These are phyloP conservation scores for Dictyostelium intermedium DNA, from an alignment of 78 protist genomes.

Conservation along the genomic window DNA sequence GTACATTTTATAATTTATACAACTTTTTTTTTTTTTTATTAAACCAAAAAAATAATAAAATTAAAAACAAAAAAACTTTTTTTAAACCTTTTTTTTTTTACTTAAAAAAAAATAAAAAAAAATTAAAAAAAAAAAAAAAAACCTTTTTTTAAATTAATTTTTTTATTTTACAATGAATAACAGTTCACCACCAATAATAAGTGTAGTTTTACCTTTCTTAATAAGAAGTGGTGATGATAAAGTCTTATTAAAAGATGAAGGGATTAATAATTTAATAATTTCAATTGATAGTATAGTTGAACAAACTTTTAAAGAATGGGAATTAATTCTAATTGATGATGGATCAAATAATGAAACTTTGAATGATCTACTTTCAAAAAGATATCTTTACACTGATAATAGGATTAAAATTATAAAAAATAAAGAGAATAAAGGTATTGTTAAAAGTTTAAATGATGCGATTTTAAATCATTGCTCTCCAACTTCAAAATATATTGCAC, in stretches of 20 bases:
- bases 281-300: conserved; percentile 38
- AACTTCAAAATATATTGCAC: conserved; percentile 34
- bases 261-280: not conserved
- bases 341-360: not conserved
- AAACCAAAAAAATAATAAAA: not conserved
- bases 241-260: not conserved
- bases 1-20: not conserved
- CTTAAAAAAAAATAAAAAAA: no score
- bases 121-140: no score
- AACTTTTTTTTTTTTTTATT: not conserved
- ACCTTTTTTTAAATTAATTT: no score
- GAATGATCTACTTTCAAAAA: not conserved
- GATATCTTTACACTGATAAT: not conserved
- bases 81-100: no score
- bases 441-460: not conserved
- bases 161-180: not conserved
- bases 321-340: conserved; percentile 52
- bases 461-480: not conserved
- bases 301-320: conserved; percentile 50
- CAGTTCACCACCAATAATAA: not conserved
- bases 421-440: conserved; percentile 26
- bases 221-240: not conserved
- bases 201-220: conserved; percentile 51
- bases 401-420: not conserved
- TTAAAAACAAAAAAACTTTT: not conserved